Evolutionary conservation across 208 protist genomes (phyloP).

Genomic region (Acanthamoeba triangularis): DNA sequence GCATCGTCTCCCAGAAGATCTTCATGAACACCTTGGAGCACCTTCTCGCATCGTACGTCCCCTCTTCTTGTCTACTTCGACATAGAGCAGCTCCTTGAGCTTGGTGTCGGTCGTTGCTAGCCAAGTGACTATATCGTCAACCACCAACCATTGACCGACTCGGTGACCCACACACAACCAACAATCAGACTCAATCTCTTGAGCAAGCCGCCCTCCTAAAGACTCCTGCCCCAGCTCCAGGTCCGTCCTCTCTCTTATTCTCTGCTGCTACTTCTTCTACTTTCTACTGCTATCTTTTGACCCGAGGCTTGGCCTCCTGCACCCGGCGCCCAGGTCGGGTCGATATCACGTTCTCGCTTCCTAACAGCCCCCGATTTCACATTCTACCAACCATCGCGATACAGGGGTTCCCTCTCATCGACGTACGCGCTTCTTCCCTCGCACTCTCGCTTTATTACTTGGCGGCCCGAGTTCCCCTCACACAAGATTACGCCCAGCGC

Average conservation of each 20-base stretch:
- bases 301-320: background rate
- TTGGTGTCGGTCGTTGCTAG: background rate
- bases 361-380: background rate
- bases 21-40: conserved; percentile 29
- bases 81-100: too few relatives aligned
- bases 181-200: background rate
- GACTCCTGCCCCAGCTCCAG: conserved; percentile 1
- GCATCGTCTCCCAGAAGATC: conserved; percentile 38
- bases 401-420: conserved; percentile 36
- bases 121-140: too few relatives aligned
- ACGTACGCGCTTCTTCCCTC: background rate
- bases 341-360: background rate
- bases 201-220: conserved; percentile 18
- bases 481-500: background rate
- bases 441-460: background rate
- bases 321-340: background rate
- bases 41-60: conserved; percentile 9
- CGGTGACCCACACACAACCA: background rate
- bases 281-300: background rate
- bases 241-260: background rate
- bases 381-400: conserved; percentile 20
- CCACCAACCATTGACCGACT: background rate
- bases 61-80: background rate
- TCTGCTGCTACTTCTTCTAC: background rate
- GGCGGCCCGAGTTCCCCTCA: background rate